phyloP scores from a whole-genome alignment of 2,329 filamentous ascomycete species.

The Chaetomium olivaceum region DNA sequence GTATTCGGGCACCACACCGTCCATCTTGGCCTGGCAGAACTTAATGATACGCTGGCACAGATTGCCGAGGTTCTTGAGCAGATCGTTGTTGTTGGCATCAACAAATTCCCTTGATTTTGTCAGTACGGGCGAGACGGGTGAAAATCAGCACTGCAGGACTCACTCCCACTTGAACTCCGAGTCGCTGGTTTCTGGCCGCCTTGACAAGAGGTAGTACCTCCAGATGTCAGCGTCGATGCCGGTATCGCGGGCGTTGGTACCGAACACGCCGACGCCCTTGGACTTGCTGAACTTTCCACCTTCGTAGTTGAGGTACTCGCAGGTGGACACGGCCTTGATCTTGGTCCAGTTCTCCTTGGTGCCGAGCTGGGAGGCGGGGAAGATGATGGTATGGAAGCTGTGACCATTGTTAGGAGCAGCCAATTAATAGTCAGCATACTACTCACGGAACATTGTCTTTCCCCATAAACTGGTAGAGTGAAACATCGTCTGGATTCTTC shows the following conservation, averaged over 20 bases:
- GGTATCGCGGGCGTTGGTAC: constrained; percentile 83
- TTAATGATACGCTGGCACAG: constrained; percentile 74
- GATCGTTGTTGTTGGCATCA: constrained; percentile 79
- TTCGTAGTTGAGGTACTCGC: constrained; percentile 88
- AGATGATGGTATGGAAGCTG: constrained; percentile 82
- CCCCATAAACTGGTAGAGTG: constrained; percentile 93
- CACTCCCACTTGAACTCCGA: constrained; percentile 83
- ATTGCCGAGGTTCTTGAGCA: constrained; percentile 75
- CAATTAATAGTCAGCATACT: not conserved
- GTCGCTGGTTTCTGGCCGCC: constrained; percentile 81
- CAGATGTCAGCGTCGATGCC: constrained; percentile 85
- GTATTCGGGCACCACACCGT: constrained; percentile 66
- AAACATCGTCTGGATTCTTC: constrained; percentile 83
- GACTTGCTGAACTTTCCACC: constrained; percentile 92
- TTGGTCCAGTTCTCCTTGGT: constrained; percentile 85
- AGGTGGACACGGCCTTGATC: constrained; percentile 84
- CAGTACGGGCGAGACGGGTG: not conserved
- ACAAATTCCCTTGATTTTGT: constrained; percentile 21
- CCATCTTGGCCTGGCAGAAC: constrained; percentile 75
- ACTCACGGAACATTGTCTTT: constrained; percentile 70
- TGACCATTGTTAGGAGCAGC: constrained; percentile 43
- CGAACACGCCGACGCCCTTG: constrained; percentile 85
- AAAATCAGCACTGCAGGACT: constrained; percentile 11
- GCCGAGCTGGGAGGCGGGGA: constrained; percentile 83
- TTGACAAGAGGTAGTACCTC: constrained; percentile 86